These are phyloP conservation scores for Margaritispora aquatica DNA, from an alignment of 495 filamentous ascomycete genomes.

Conservation along the genomic window DNA sequence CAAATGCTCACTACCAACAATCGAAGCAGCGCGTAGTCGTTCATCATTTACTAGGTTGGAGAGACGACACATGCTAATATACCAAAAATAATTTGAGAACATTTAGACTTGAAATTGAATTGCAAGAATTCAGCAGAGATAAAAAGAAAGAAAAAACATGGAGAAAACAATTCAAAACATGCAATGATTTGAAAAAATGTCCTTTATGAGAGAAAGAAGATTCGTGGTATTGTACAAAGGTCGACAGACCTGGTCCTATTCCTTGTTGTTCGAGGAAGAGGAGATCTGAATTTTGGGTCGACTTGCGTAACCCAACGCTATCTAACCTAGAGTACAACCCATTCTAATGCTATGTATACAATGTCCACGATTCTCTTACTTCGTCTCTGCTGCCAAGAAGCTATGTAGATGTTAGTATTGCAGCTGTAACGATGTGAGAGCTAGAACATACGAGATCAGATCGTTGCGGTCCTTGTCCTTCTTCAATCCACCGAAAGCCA, in stretches of 20 bases:
- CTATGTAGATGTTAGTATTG: constrained; percentile 14
- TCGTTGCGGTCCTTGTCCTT: constrained; percentile 99
- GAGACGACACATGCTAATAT: too few relatives aligned
- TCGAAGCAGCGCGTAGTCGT: too few relatives aligned
- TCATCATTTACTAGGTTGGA: too few relatives aligned
- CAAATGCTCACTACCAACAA: too few relatives aligned
- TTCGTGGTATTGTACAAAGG: neutral
- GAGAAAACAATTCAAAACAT: neutral
- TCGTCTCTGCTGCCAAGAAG: constrained; percentile 25
- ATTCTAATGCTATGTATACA: constrained; percentile 22
- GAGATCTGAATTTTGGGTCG: constrained; percentile 1
- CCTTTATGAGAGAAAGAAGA: neutral
- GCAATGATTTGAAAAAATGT: neutral
- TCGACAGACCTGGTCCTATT: neutral
- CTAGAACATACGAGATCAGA: constrained; percentile 86
- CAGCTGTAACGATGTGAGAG: neutral
- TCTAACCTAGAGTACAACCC: constrained; percentile 17
- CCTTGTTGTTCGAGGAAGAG: neutral
- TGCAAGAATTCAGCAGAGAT: too few relatives aligned
- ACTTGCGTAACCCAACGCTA: constrained; percentile 1
- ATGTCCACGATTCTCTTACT: constrained; percentile 10
- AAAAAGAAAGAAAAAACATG: neutral
- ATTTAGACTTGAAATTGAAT: too few relatives aligned
- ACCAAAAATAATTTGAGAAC: too few relatives aligned
- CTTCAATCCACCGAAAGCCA: constrained; percentile 99